A percentile compares a stretch with the other conserved stretches of the same genome.
phyloP scores from a whole-genome alignment of 345 rosid genomes.

The Dipteronia dyeriana region DNA sequence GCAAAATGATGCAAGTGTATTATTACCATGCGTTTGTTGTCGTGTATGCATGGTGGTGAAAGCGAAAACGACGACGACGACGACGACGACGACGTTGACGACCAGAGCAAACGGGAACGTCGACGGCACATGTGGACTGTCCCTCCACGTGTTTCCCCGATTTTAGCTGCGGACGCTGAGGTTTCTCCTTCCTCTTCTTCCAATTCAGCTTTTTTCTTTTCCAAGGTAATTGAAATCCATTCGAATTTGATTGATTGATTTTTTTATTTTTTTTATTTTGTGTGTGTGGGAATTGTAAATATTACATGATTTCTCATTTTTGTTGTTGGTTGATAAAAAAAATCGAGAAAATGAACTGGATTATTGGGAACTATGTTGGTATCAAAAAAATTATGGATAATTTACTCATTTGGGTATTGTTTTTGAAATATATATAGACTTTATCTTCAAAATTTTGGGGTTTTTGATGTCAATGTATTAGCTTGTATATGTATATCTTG shows the following conservation, averaged over 20 bases:
- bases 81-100: slow-evolving; percentile 27
- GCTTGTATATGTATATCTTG: background rate
- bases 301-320: too few relatives aligned
- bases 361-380: too few relatives aligned
- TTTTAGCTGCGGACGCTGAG: slow-evolving; percentile 29
- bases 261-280: background rate
- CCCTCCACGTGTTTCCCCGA: slow-evolving; percentile 56
- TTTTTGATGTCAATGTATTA: background rate
- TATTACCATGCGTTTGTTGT: slow-evolving; percentile 21
- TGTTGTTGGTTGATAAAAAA: too few relatives aligned
- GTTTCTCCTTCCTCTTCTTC: slow-evolving; percentile 25
- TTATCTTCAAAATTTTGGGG: background rate
- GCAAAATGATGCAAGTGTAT: slow-evolving; percentile 60
- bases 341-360: too few relatives aligned
- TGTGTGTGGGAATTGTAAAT: too few relatives aligned
- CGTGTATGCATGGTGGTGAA: slow-evolving; percentile 44
- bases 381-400: too few relatives aligned
- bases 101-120: slow-evolving; percentile 41
- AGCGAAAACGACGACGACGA: background rate
- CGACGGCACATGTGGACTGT: slow-evolving; percentile 62
- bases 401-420: too few relatives aligned
- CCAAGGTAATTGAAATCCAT: slow-evolving; percentile 45
- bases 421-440: too few relatives aligned
- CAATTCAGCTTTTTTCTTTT: slow-evolving; percentile 50
- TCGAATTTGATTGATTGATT: background rate